phyloP scores from a whole-genome alignment of 2,329 filamentous ascomycete species.

The Colletotrichum melonis region DNA sequence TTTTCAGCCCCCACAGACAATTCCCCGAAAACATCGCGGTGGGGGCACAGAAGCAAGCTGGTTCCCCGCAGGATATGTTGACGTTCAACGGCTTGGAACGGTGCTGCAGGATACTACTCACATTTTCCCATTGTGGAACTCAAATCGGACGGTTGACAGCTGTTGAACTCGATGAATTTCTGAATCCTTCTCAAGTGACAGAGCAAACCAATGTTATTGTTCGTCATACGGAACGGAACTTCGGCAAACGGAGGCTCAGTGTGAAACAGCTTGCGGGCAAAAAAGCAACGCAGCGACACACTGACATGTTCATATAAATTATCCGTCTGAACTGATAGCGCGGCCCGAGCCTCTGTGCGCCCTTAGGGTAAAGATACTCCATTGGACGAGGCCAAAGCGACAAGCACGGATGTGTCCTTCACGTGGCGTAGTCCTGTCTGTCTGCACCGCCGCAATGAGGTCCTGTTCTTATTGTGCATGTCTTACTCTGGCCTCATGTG shows the following conservation, averaged over 20 bases:
- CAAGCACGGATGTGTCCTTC: background rate
- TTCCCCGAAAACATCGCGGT: background rate
- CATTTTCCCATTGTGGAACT: background rate
- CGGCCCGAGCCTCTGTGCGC: background rate
- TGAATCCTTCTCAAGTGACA: background rate
- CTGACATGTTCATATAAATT: background rate
- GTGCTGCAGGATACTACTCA: background rate
- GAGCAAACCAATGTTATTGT: background rate
- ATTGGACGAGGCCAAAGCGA: background rate
- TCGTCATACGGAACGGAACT: background rate
- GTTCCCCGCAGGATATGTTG: background rate
- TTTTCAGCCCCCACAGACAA: background rate
- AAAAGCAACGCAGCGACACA: background rate
- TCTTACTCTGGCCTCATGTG: background rate
- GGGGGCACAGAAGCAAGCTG: background rate
- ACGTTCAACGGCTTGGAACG: background rate
- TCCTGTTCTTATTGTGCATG: background rate
- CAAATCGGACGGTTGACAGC: background rate
- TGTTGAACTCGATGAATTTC: background rate
- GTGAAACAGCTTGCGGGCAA: background rate
- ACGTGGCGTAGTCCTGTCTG: background rate
- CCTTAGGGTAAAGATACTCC: background rate
- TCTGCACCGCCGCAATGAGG: background rate
- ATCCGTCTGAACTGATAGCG: background rate
- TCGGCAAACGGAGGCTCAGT: background rate